Evolutionary conservation across 352 stramenopile genomes (phyloP).

Genomic region (Globisporangium nagaii): DNA sequence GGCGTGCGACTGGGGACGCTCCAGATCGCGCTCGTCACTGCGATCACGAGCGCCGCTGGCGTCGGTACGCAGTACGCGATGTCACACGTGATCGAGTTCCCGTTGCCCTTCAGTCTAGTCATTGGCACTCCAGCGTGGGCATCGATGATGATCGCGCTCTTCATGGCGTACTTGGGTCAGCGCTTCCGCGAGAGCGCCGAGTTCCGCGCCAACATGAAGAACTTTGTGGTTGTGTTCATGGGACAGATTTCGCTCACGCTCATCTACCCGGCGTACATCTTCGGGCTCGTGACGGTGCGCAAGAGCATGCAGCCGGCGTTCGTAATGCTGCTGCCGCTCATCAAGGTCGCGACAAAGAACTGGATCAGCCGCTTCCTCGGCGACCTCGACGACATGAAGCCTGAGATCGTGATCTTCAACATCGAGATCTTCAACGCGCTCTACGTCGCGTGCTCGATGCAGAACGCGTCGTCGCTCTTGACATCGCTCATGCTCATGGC

Average conservation of each 20-base stretch:
- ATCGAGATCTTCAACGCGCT: slow-evolving; percentile 25
- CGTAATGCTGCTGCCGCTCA: slow-evolving; percentile 26
- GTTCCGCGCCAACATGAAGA: slow-evolving; percentile 12
- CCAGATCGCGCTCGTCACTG: not conserved
- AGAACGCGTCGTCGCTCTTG: slow-evolving; percentile 11
- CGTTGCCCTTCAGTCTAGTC: slow-evolving; percentile 29
- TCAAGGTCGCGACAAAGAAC: slow-evolving; percentile 44
- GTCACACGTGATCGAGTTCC: slow-evolving; percentile 26
- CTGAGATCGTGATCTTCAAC: slow-evolving; percentile 21
- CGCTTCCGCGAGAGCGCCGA: slow-evolving; percentile 14
- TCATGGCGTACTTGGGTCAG: slow-evolving; percentile 17
- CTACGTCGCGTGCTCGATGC: slow-evolving; percentile 19
- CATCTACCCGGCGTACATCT: slow-evolving; percentile 42
- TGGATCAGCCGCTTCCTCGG: slow-evolving; percentile 16
- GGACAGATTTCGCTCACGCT: slow-evolving; percentile 31
- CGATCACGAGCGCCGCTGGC: slow-evolving; percentile 17
- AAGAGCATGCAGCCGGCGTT: slow-evolving; percentile 20
- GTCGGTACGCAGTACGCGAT: slow-evolving; percentile 20
- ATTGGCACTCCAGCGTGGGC: slow-evolving; percentile 19
- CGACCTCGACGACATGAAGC: slow-evolving; percentile 16
- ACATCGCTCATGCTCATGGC: slow-evolving; percentile 8
- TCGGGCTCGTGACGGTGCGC: slow-evolving; percentile 20
- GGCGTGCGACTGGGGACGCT: slow-evolving; percentile 6
- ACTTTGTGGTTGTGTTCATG: slow-evolving; percentile 25
- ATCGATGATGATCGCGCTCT: slow-evolving; percentile 14